A percentile compares a stretch with the other conserved stretches of the same genome.
Evolutionary conservation across 2,329 filamentous ascomycete genomes (phyloP).

Genomic region (Pestalotiopsis sp.): DNA sequence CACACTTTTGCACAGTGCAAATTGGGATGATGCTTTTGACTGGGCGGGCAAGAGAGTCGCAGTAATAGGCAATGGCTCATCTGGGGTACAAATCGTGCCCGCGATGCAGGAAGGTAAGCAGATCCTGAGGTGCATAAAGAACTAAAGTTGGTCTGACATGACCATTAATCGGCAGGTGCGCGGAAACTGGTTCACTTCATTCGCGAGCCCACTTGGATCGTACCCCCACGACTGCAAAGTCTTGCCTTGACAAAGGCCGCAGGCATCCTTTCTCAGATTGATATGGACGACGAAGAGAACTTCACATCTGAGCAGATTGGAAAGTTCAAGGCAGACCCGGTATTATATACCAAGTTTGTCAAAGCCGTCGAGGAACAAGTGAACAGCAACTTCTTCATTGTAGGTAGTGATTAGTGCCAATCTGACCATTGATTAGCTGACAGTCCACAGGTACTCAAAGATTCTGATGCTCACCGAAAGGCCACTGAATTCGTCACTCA

Average conservation of each 20-base stretch:
- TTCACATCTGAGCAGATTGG: conserved; percentile 47
- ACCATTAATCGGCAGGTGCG: conserved; percentile 29
- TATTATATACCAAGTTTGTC: conserved; percentile 49
- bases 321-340: conserved; percentile 48
- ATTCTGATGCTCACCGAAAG: conserved; percentile 43
- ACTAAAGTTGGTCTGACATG: not conserved
- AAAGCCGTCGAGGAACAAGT: conserved; percentile 49
- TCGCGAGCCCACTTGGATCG: conserved; percentile 46
- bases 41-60: conserved; percentile 52
- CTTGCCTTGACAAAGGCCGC: conserved; percentile 42
- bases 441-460: conserved; percentile 37
- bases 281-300: conserved; percentile 45
- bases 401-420: not conserved
- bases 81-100: conserved; percentile 56
- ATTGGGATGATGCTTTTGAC: conserved; percentile 54
- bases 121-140: not conserved
- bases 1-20: conserved; percentile 54
- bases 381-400: conserved; percentile 25
- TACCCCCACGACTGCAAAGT: conserved; percentile 37
- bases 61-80: conserved; percentile 59
- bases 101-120: conserved; percentile 46
- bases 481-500: conserved; percentile 42
- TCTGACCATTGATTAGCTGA: conserved; percentile 12
- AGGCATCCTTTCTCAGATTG: conserved; percentile 40
- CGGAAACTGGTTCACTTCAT: conserved; percentile 44